Base-by-base conservation (phyloP, 139 green algal species). In the Volvox africanus region DNA sequence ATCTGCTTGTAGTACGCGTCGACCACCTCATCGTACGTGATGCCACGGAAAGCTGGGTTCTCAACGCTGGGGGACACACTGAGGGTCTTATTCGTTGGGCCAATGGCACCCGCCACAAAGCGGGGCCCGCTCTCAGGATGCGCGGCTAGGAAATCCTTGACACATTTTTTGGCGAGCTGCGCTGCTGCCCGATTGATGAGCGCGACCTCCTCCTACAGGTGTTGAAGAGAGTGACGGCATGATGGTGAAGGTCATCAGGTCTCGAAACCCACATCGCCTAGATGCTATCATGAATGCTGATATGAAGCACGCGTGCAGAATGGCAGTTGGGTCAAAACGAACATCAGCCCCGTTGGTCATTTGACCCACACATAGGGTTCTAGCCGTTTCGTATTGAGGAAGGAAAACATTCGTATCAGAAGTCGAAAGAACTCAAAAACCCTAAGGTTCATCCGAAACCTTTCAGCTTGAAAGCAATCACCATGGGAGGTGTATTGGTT, bases 1-100 rank as follows among this genome's bases (percentile, higher is more conserved):
- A 95, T 93, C 95, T 99, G 98, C 93, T 98, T 94, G 89, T 97
- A 98, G 96, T 99, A 99, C 0, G 98, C 96, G 36, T 96, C 91
- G 82, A 98, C 97, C 50, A 99, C 96, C 95, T 99, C 98, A 79
- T 99, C 98, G 82, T 98, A 99, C 0, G 97, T 99, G 94, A 97
- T 97, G 89, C 95, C 96, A 50, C 98, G 96, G 88, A 98, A 97
- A 20, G 98, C 98, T 19, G 98, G 98, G 97, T 99, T 99, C 95
- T 99, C 98, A 85, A 99, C 98, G 68, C 94, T 97, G 35, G 98
- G 98, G 1, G 96, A 99, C 89, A 99, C 98, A 24, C 95, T 98
- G 79, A 99, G 95, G 67, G 98, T 99, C 95, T 98, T 98, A 96
- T 98, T 99, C 89, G 98, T 99, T 75, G 98, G 98, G 17, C 98